These are phyloP conservation scores for Boletus subluridellus DNA, from an alignment of 1,284 basidiomycete species.

Conservation along the genomic window DNA sequence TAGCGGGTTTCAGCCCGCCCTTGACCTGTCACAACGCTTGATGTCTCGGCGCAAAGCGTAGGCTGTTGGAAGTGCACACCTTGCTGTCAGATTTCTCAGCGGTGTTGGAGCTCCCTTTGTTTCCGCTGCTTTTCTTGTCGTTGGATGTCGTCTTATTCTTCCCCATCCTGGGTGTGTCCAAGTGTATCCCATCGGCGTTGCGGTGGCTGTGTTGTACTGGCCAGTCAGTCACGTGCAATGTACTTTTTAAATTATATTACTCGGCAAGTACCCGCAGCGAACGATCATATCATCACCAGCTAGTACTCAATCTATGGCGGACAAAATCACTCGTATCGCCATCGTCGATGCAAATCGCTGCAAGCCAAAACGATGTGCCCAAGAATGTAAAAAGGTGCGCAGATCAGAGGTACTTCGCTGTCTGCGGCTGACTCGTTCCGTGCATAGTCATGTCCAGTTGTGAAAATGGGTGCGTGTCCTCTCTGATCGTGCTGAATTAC, in stretches of 20 bases:
- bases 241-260: neutral
- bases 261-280: neutral
- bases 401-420: conserved; percentile 1
- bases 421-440: conserved; percentile 12
- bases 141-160: conserved; percentile 46
- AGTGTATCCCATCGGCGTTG: neutral
- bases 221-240: conserved; percentile 16
- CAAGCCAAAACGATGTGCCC: conserved; percentile 89
- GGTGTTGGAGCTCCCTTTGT: conserved; percentile 33
- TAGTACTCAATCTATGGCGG: conserved; percentile 51
- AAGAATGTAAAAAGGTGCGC: conserved; percentile 85
- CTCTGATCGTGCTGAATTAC: conserved; percentile 12
- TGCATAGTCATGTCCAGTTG: conserved; percentile 87
- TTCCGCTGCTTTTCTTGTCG: conserved; percentile 37
- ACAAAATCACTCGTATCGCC: conserved; percentile 94
- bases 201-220: conserved; percentile 12
- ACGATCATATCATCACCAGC: conserved; percentile 7
- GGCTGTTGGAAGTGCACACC: conserved; percentile 16
- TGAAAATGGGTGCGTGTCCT: conserved; percentile 82
- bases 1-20: conserved; percentile 64
- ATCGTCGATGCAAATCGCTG: conserved; percentile 92
- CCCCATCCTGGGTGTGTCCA: conserved; percentile 39
- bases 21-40: conserved; percentile 42
- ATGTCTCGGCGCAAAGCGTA: neutral
- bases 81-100: conserved; percentile 27